Evolutionary conservation across 176 grass and related monocot genomes (phyloP), one percentile per base, ranked within the genome.

Genomic region (Secale cereale): DNA sequence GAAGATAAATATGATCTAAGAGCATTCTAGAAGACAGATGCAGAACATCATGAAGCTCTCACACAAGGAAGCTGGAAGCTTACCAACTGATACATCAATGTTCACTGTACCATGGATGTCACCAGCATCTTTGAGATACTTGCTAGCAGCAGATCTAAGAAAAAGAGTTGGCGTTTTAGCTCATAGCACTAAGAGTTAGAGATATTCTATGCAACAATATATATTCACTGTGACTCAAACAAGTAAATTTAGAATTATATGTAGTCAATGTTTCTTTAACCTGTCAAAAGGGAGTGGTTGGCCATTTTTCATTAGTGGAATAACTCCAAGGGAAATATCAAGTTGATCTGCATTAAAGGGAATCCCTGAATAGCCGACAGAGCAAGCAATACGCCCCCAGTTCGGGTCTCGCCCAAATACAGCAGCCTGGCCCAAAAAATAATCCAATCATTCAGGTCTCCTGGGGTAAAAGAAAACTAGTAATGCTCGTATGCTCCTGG

Each of bases 331-430:
- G 27, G 91, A 94, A 85, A 98, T 98, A 88, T 94, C 80, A 84
- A 98, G 91, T 36, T 40, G 77, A 41, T 94, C 85, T 31, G 87
- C 91, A 32, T 92, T 83, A 76, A 98, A 98, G 36, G 74, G 74
- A 85, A 98, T 81, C 28, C 93, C 96, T 7, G 96, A 89, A 82
- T 98, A 98, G 56, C 96, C 96, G 65, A 89, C 93, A 74, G 96
- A 92, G 72, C 96, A 98, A 71, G 96, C 96, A 70, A 98, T 98
- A 45, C 96, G 87, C 64, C 96, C 96, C 96, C 96, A 98, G 74
- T 98, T 98, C 83, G 96, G 96, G 75, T 98, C 96, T 90, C 96
- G 92, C 74, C 96, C 96, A 35, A 89, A 98, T 75, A 98, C 78
- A 82, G 96, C 96, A 41, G 96, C 96, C 96, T 98, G 84, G 72